A percentile compares a stretch with the other conserved stretches of the same genome.
phyloP scores from a whole-genome alignment of 1,284 basidiomycete genomes.

The Ceratobasidium sp. region DNA sequence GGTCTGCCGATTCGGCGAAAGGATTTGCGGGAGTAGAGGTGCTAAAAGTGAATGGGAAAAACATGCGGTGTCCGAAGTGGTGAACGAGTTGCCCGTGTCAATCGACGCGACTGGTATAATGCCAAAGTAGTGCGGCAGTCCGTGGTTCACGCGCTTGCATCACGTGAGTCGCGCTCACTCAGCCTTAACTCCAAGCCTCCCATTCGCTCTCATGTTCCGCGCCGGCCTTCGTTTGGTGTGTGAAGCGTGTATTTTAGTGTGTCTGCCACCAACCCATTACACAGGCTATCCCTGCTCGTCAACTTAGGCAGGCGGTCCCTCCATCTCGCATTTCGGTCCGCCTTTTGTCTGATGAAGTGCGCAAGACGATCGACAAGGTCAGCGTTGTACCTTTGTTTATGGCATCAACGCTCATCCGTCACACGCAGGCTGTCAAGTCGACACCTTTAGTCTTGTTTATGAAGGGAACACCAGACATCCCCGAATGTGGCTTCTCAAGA shows the following conservation, averaged over 20 bases:
- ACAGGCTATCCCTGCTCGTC: not conserved
- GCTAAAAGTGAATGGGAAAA: conserved; percentile 45
- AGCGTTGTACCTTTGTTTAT: conserved; percentile 38
- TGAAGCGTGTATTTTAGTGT: not conserved
- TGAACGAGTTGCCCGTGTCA: not conserved
- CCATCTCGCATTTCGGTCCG: conserved; percentile 53
- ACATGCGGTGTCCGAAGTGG: conserved; percentile 22
- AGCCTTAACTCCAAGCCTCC: not conserved
- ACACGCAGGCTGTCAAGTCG: conserved; percentile 67
- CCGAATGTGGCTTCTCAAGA: conserved; percentile 90
- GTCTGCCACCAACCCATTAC: not conserved
- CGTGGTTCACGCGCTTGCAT: conserved; percentile 26
- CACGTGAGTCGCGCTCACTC: conserved; percentile 19
- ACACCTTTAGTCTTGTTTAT: conserved; percentile 92
- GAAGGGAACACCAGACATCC: conserved; percentile 83
- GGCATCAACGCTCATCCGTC: not conserved
- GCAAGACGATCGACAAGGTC: conserved; percentile 60
- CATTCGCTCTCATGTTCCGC: conserved; percentile 32
- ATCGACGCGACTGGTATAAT: conserved; percentile 3
- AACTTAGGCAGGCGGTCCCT: conserved; percentile 50
- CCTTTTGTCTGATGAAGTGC: conserved; percentile 58
- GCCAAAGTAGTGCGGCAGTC: conserved; percentile 15
- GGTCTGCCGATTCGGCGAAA: conserved; percentile 21
- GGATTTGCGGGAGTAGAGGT: conserved; percentile 31
- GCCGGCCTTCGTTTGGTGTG: conserved; percentile 21